Conservation (phyloP, 202 grass and related monocot species). For the Setaria italica region DNA sequence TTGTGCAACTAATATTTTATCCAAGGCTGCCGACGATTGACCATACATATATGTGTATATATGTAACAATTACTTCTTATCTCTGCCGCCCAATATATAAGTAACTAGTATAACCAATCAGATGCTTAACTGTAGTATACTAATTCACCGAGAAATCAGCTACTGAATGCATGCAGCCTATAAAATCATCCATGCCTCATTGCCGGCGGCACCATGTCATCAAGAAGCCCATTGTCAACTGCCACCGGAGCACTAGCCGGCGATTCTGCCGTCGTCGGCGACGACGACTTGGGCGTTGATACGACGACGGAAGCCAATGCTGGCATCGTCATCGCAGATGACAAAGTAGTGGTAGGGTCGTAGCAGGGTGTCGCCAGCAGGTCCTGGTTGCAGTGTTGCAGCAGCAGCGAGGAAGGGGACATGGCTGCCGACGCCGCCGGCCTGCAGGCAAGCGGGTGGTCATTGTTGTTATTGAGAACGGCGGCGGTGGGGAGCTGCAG, state of each 20-base stretch:
- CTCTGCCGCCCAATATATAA: not conserved
- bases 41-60: not conserved
- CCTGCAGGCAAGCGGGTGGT: not conserved
- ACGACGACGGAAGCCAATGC: too few relatives aligned
- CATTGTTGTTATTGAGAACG: not conserved
- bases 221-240: conserved; percentile 64
- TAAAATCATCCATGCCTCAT: conserved; percentile 57
- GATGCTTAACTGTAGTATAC: not conserved
- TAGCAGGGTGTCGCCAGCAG: conserved; percentile 4
- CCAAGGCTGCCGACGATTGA: not conserved
- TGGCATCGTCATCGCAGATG: not conserved
- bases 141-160: not conserved
- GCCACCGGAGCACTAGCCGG: conserved; percentile 1
- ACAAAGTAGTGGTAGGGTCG: too few relatives aligned
- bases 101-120: not conserved
- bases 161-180: not conserved
- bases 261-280: not conserved
- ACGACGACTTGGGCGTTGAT: conserved; percentile 10
- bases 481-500: not conserved
- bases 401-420: not conserved
- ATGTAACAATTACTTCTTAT: not conserved
- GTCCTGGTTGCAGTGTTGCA: conserved; percentile 44
- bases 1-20: not conserved
- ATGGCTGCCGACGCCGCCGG: not conserved
- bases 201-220: conserved; percentile 84